Evolutionary conservation across 805 yeast species (phyloP).

Genomic region (Cyberlindnera galapagoensis): DNA sequence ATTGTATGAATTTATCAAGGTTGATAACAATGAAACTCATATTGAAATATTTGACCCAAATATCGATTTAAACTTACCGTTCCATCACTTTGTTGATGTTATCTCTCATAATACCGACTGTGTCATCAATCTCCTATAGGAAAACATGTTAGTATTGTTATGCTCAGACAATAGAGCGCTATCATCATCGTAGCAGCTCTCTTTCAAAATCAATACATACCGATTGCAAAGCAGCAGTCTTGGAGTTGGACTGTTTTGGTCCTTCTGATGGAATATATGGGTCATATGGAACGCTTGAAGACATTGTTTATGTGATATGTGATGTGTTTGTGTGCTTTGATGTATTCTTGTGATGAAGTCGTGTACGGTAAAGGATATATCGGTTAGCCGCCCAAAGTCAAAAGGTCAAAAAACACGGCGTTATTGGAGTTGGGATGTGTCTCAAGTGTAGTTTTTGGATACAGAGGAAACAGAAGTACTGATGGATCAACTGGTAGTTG

Average conservation of each 20-base stretch:
- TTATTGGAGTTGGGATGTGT: no score
- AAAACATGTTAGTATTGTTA: slow-evolving; percentile 24
- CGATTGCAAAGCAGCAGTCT: slow-evolving; percentile 77
- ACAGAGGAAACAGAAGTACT: no score
- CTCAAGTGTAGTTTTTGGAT: no score
- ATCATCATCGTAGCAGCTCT: slow-evolving; percentile 10
- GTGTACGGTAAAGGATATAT: no score
- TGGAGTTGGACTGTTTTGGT: slow-evolving; percentile 16
- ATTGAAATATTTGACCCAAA: slow-evolving; percentile 4
- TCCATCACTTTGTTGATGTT: slow-evolving; percentile 94
- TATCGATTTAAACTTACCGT: slow-evolving; percentile 23
- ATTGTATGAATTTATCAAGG: no score
- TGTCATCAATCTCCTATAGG: slow-evolving; percentile 75
- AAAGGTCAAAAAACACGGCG: no score
- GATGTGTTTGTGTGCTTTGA: background rate
- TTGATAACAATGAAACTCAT: no score
- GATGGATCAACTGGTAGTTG: no score
- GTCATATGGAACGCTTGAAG: slow-evolving; percentile 78
- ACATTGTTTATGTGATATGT: slow-evolving; percentile 36
- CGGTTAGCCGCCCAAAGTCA: no score
- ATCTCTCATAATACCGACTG: slow-evolving; percentile 96
- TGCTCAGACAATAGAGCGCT: slow-evolving; percentile 25
- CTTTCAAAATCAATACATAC: slow-evolving; percentile 36
- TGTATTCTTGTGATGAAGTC: background rate
- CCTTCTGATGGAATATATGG: slow-evolving; percentile 68